These are phyloP conservation scores for Euphorbia neoarborescens DNA, from an alignment of 441 rosid species.

Conservation along the genomic window DNA sequence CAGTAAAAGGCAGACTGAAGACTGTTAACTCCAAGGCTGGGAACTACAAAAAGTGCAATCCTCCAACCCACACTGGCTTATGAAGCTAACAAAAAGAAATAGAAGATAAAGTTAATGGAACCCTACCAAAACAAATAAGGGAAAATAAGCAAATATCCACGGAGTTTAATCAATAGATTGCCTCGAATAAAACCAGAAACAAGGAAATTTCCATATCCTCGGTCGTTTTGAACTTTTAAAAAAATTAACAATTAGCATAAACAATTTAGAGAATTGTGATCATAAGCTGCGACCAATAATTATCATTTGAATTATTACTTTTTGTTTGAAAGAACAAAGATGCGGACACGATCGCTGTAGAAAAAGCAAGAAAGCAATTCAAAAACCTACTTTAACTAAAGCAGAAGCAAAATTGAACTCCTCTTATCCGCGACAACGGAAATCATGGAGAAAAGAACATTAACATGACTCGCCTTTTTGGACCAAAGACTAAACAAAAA, in stretches of 20 bases:
- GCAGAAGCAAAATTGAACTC: conserved; percentile 26
- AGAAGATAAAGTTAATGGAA: neutral
- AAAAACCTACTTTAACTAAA: conserved; percentile 32
- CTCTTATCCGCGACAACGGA: conserved; percentile 7
- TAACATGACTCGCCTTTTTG: neutral
- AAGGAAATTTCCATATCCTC: neutral
- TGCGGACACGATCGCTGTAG: conserved; percentile 39
- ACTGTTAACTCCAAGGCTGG: neutral
- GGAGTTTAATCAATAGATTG: neutral
- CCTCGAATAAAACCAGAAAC: neutral
- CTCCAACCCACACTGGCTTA: neutral
- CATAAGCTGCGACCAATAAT: conserved; percentile 11
- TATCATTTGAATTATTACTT: conserved; percentile 10
- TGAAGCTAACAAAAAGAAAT: neutral
- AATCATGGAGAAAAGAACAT: neutral
- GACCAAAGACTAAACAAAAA: neutral
- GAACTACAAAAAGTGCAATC: conserved; percentile 6
- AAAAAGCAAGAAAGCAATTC: conserved; percentile 31
- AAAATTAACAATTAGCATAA: neutral
- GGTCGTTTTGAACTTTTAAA: neutral
- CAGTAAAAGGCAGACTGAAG: conserved; percentile 9
- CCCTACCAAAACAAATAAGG: neutral
- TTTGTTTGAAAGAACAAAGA: conserved; percentile 3
- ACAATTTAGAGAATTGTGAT: conserved; percentile 18
- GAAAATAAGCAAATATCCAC: neutral